Evolutionary conservation across 345 rosid species (phyloP).

Genomic region (Geranium rotundifolium): DNA sequence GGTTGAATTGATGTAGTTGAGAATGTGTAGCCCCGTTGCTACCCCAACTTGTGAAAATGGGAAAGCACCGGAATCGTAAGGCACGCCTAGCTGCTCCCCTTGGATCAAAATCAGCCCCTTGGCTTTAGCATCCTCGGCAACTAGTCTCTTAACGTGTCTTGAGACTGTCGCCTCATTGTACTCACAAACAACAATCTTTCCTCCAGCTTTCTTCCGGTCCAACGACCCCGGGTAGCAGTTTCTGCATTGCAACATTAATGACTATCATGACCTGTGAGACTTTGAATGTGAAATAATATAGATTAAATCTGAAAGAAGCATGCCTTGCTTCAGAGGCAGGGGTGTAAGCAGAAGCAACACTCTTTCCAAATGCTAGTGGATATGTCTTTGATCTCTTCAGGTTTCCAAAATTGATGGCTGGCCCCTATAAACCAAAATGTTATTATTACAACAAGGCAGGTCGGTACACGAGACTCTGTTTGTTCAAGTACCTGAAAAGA

Average conservation of each 20-base stretch:
- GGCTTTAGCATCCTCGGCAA: slow-evolving; percentile 51
- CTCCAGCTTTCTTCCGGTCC: slow-evolving; percentile 43
- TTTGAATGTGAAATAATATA: no score
- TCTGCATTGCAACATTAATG: slow-evolving; percentile 20
- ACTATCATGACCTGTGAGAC: no score
- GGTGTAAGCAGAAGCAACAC: slow-evolving; percentile 38
- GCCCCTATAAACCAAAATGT: no score
- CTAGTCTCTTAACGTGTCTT: slow-evolving; percentile 34
- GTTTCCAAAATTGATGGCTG: slow-evolving; percentile 53
- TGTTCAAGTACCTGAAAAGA: slow-evolving; percentile 33
- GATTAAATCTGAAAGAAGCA: neutral
- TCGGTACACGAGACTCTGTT: no score
- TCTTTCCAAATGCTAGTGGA: slow-evolving; percentile 49
- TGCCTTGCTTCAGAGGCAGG: slow-evolving; percentile 56
- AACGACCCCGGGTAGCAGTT: slow-evolving; percentile 61
- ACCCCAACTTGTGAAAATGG: slow-evolving; percentile 48
- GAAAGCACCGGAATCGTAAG: slow-evolving; percentile 51
- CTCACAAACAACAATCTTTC: slow-evolving; percentile 50
- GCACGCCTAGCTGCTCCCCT: slow-evolving; percentile 23
- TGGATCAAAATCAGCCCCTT: slow-evolving; percentile 52
- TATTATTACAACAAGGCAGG: no score
- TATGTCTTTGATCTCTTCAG: slow-evolving; percentile 32
- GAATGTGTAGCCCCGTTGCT: slow-evolving; percentile 31
- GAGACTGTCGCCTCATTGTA: slow-evolving; percentile 22
- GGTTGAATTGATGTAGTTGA: slow-evolving; percentile 42